These are phyloP conservation scores for Talaromyces ruber DNA, from an alignment of 495 filamentous ascomycete species.

Conservation along the genomic window DNA sequence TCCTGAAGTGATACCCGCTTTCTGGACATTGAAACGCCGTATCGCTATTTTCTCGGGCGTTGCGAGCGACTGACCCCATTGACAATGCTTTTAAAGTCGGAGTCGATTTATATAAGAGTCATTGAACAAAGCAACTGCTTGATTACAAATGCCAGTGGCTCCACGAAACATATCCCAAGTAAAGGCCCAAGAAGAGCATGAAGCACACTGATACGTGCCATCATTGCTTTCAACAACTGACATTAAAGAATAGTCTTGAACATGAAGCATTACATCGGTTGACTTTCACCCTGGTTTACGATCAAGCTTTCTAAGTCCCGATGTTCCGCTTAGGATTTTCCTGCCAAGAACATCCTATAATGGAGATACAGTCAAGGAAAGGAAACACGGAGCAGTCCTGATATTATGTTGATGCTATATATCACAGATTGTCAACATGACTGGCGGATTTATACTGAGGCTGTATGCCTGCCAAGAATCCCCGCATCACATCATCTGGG, in stretches of 20 bases:
- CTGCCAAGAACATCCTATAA: background rate
- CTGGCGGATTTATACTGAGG: background rate
- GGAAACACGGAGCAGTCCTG: background rate
- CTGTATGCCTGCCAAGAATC: background rate
- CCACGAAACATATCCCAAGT: background rate
- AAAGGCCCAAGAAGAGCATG: background rate
- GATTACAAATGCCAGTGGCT: background rate
- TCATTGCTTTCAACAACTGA: background rate
- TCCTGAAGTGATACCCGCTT: background rate
- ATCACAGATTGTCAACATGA: background rate
- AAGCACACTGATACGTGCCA: background rate
- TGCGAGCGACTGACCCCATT: background rate
- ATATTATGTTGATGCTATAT: background rate
- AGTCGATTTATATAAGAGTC: background rate
- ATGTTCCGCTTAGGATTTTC: background rate
- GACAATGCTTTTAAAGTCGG: background rate
- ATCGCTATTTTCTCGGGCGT: background rate
- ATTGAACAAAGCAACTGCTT: background rate
- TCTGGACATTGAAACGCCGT: background rate
- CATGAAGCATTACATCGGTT: background rate
- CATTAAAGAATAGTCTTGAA: background rate
- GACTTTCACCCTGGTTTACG: background rate
- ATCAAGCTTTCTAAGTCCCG: background rate
- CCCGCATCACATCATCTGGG: background rate
- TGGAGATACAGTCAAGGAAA: background rate